Evolutionary conservation across 192 early-diverging fungal genomes (phyloP).

Genomic region (Podila minutissima): DNA sequence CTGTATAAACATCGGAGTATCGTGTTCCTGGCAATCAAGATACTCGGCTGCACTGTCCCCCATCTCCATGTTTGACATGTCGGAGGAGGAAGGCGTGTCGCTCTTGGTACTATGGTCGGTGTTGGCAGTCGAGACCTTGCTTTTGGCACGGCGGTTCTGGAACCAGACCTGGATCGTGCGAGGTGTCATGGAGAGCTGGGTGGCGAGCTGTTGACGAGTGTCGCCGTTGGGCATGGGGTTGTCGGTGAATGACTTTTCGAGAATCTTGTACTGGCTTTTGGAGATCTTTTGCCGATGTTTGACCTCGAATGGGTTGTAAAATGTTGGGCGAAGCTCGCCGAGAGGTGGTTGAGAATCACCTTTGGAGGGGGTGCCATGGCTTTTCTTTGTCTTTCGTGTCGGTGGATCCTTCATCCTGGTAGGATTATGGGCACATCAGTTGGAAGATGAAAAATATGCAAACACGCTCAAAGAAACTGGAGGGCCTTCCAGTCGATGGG

Average conservation of each 20-base stretch:
- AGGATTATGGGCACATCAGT: not conserved
- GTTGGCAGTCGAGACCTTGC: slow-evolving; percentile 42
- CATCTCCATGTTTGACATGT: too few relatives aligned
- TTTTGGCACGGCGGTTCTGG: slow-evolving; percentile 86
- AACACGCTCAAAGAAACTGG: too few relatives aligned
- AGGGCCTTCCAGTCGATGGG: too few relatives aligned
- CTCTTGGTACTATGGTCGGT: not conserved
- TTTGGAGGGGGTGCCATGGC: not conserved
- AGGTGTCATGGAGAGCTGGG: slow-evolving; percentile 72
- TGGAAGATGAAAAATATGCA: not conserved
- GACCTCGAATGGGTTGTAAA: slow-evolving; percentile 83
- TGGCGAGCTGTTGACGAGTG: slow-evolving; percentile 68
- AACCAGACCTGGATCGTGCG: slow-evolving; percentile 87
- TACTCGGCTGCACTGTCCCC: too few relatives aligned
- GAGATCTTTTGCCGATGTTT: slow-evolving; percentile 80
- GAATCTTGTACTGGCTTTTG: slow-evolving; percentile 72
- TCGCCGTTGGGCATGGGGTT: slow-evolving; percentile 78
- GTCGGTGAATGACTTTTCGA: slow-evolving; percentile 73
- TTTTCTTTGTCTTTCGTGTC: not conserved
- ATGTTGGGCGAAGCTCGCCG: slow-evolving; percentile 71
- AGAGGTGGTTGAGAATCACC: slow-evolving; percentile 31
- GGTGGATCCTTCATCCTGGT: not conserved
- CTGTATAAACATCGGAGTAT: too few relatives aligned
- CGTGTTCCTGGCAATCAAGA: too few relatives aligned
- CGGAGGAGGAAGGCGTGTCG: not conserved